These are phyloP conservation scores for Aspergillus sp. DNA, from an alignment of 2,329 filamentous ascomycete species.

Conservation along the genomic window DNA sequence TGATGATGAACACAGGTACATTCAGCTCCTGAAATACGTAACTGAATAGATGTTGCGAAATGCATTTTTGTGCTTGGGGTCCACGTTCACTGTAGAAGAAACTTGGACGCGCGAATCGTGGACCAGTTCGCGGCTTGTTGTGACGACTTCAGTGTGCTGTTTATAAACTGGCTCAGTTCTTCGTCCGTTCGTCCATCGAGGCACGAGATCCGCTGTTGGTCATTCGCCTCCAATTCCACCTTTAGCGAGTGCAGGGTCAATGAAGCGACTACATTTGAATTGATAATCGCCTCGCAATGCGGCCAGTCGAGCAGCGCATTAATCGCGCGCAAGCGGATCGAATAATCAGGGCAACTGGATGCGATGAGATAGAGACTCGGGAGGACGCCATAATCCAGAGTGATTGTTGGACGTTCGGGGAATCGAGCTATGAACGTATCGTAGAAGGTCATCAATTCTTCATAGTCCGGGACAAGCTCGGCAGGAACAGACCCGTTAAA, in stretches of 20 bases:
- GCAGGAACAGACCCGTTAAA: not conserved
- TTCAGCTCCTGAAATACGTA: not conserved
- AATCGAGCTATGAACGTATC: constrained; percentile 6
- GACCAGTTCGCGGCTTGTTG: constrained; percentile 2
- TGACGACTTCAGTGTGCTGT: not conserved
- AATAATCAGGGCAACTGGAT: constrained; percentile 13
- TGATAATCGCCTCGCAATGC: constrained; percentile 18
- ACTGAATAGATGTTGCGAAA: not conserved
- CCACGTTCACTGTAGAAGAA: not conserved
- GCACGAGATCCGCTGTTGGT: not conserved
- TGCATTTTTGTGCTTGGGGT: not conserved
- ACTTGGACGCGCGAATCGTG: not conserved
- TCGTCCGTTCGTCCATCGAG: not conserved
- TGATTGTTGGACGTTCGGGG: constrained; percentile 2
- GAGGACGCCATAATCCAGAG: constrained; percentile 13
- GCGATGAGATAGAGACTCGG: constrained; percentile 10
- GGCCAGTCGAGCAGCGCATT: constrained; percentile 13
- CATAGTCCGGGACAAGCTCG: constrained; percentile 9
- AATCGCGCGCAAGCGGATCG: constrained; percentile 14
- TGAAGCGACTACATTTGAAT: constrained; percentile 12
- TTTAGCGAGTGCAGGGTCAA: constrained; percentile 9
- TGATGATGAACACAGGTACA: not conserved
- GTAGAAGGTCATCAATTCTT: not conserved
- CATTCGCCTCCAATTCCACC: constrained; percentile 2
- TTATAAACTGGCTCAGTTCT: not conserved